Evolutionary conservation across 1,139 yeast species (phyloP).

Genomic region (Ogataea hybrid): DNA sequence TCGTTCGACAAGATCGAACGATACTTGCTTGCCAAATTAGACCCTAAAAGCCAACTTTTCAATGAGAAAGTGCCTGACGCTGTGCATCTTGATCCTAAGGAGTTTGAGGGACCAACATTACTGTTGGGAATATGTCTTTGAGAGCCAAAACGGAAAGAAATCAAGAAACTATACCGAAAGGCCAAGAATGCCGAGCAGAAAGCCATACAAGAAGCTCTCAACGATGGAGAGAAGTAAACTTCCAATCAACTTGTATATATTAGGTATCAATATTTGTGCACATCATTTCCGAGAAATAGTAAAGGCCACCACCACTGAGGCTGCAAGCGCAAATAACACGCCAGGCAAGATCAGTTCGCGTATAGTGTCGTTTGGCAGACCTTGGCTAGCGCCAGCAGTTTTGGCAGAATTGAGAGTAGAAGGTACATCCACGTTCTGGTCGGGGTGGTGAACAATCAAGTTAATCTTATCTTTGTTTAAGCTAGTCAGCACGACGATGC

Average conservation of each 20-base stretch:
- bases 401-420: conserved; percentile 1
- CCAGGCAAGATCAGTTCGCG: conserved; percentile 47
- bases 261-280: conserved; percentile 10
- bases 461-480: conserved; percentile 64
- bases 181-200: conserved; percentile 41
- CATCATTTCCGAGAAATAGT: conserved; percentile 39
- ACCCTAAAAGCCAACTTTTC: conserved; percentile 43
- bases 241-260: conserved; percentile 16
- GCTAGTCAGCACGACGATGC: conserved; percentile 54
- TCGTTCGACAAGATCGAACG: conserved; percentile 44
- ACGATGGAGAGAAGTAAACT: conserved; percentile 28
- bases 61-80: conserved; percentile 77
- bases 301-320: conserved; percentile 54
- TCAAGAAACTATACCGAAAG: conserved; percentile 40
- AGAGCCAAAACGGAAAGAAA: conserved; percentile 39
- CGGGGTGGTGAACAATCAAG: conserved; percentile 68
- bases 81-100: conserved; percentile 53
- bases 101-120: conserved; percentile 48
- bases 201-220: conserved; percentile 35
- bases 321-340: conserved; percentile 59
- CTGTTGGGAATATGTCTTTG: conserved; percentile 41
- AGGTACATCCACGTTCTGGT: conserved; percentile 38
- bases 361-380: conserved; percentile 13
- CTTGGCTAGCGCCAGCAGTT: background rate
- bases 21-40: conserved; percentile 44